Evolutionary conservation across 78 protist species (phyloP), one percentile per base, ranked within the genome.

Genomic region (Dictyostelium purpureum): DNA sequence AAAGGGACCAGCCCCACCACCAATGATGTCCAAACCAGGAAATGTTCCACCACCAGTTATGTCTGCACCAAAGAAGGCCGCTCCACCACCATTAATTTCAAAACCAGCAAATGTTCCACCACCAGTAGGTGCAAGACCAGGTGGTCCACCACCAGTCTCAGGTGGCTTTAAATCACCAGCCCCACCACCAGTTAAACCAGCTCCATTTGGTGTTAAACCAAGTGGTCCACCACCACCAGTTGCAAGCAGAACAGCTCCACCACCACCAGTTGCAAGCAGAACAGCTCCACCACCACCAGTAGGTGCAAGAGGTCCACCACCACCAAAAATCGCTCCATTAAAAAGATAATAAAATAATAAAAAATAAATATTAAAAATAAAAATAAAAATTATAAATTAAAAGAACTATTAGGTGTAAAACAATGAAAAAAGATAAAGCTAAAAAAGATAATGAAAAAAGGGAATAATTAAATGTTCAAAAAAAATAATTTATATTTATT

Each of bases 71-170:
- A 14, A 26, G 6, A 67, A 67, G 52, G 28, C 31, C 6, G 21
- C 24, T 14, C 83, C 83, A 77, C 88, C 88, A 65, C 76, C 76
- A 9, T 21, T 67, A 21, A 67, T 67, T 67, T n/a, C 76, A 3
- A 67, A 67, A 67, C 19, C 74, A 1, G 51, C 56, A 9, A 1
- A 63, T 2, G 66, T 66, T 18, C 66, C 80, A 18, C 66, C 65
- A 26, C 54, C 47, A 35, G 37, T 75, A 26, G 24, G 33, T 14
- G 14, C 19, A n/a, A 45, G 26, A 24, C n/a, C 37, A 26, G 57
- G 42, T 28, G 37, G 43, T 7, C 71, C 71, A 6, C 65, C 65
- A 14, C 75, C 75, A 59, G 37, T 7, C 7, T 4, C 14, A 7
- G 31, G 4, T 19, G 63, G 31, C 19, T n/a, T 7, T 9, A 43